These are phyloP conservation scores for Geosiphon pyriformis DNA, from an alignment of 192 early-diverging fungal species.

Conservation along the genomic window DNA sequence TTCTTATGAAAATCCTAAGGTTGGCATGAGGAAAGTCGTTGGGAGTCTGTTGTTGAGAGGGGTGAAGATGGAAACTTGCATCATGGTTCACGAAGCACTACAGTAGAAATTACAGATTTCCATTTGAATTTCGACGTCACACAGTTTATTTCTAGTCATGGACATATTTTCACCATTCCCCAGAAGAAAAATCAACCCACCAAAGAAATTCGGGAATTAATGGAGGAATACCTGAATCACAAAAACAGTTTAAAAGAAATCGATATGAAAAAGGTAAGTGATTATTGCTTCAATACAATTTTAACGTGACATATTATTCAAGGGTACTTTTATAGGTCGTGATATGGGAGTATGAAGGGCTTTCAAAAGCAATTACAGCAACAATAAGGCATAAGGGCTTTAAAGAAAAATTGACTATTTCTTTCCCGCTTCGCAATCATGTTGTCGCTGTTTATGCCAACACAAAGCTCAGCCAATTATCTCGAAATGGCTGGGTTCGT, in stretches of 20 bases:
- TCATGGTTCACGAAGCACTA: conserved; percentile 6
- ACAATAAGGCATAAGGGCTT: conserved; percentile 32
- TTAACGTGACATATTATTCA: conserved; percentile 16
- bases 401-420: conserved; percentile 31
- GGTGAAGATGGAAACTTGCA: conserved; percentile 14
- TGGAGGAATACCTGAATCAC: conserved; percentile 32
- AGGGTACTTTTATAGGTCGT: conserved; percentile 4
- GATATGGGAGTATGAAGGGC: conserved; percentile 34
- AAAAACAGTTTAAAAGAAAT: conserved; percentile 37
- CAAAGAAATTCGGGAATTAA: conserved; percentile 27
- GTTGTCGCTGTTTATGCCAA: conserved; percentile 27
- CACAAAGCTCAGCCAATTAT: conserved; percentile 27
- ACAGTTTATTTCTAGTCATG: conserved; percentile 25
- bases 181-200: conserved; percentile 20
- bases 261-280: conserved; percentile 34
- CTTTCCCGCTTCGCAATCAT: conserved; percentile 32
- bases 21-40: conserved; percentile 27
- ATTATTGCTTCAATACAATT: neutral
- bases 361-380: conserved; percentile 32
- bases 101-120: conserved; percentile 32
- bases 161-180: conserved; percentile 24
- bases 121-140: conserved; percentile 34
- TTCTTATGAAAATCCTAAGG: conserved; percentile 17
- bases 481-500: conserved; percentile 27
- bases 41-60: neutral